Evolutionary conservation across 495 filamentous ascomycete genomes (phyloP), one percentile per base, ranked within the genome.

Genomic region (Lophiotrema nucula): DNA sequence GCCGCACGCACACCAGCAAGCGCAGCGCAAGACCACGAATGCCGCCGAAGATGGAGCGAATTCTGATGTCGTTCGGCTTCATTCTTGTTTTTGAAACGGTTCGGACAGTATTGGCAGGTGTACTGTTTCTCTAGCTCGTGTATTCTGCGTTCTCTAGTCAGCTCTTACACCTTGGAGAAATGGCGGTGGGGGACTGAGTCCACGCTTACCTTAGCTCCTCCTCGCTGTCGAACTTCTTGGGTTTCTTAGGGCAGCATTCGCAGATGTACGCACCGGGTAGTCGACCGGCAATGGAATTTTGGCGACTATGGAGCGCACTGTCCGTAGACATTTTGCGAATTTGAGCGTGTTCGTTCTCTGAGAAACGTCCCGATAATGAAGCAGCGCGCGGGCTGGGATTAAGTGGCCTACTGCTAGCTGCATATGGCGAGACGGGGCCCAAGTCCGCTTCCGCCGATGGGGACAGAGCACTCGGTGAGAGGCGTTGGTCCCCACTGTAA

Each of bases 71-170:
- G 83, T 71, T 98, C 93, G 4, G 93, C 93, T 75, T 98, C 93
- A 60, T 98, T 98, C 72, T 98, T 98, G 76, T 98, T 98, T 73
- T 98, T 98, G 79, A 98, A 98, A 19, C 92, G 83, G 70, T 97
- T 97, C 38, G 85, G 84, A 70, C 93, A 98, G 72, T 87, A 97
- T 16, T 83, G 78, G 69, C 93, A 98, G 49, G 84, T 84, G 72
- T 97, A 97, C 71, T 98, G 95, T 70, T 97, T 98, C 69, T 98
- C 93, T 62, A 88, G 84, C 65, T 92, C 88, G 67, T 98, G 93
- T n/a, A 78, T 60, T 31, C 86, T 89, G 41, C 27, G 15, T 21
- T 47, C 1, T 3, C 26, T 16, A 12, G 58, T 58, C 51, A 61
- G 62, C 42, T n/a, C n/a, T n/a, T n/a, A n/a, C n/a, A n/a, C n/a